phyloP scores from a whole-genome alignment of 805 yeast genomes.

The Yarrowia sp. region DNA sequence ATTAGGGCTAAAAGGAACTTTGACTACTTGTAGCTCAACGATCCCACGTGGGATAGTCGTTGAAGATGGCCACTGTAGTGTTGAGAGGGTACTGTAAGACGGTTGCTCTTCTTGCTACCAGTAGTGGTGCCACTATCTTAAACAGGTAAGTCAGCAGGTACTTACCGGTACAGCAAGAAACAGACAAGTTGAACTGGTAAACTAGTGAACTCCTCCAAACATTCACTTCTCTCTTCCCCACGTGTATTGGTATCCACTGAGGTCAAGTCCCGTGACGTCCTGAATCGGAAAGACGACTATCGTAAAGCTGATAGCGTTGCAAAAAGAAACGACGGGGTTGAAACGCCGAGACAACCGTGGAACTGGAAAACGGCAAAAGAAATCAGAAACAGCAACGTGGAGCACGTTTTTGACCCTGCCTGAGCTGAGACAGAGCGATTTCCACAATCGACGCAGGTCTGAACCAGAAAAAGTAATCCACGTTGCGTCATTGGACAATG shows the following conservation, averaged over 20 bases:
- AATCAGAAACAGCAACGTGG: background rate
- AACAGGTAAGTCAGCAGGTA: too few species aligned
- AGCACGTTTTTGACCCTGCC: too few species aligned
- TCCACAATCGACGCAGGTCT: background rate
- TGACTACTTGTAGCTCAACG: constrained; percentile 1
- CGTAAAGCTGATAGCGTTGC: background rate
- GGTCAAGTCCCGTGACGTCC: background rate
- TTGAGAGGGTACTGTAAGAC: background rate
- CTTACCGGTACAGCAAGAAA: too few species aligned
- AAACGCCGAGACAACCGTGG: background rate
- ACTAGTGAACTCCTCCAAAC: too few species aligned
- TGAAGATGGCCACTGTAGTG: background rate
- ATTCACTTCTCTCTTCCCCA: background rate
- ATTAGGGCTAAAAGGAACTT: background rate
- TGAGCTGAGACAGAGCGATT: too few species aligned
- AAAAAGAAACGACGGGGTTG: background rate
- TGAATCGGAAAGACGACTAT: background rate
- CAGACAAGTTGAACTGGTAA: too few species aligned
- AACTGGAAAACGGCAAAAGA: background rate
- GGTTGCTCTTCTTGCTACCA: too few species aligned
- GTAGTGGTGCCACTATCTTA: too few species aligned
- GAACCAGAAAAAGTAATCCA: background rate
- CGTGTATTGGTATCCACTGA: background rate
- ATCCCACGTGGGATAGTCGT: constrained; percentile 10
- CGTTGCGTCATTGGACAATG: background rate